These are phyloP conservation scores for Heracleum sosnowskyi DNA, from an alignment of 129 eudicot species.

Conservation along the genomic window DNA sequence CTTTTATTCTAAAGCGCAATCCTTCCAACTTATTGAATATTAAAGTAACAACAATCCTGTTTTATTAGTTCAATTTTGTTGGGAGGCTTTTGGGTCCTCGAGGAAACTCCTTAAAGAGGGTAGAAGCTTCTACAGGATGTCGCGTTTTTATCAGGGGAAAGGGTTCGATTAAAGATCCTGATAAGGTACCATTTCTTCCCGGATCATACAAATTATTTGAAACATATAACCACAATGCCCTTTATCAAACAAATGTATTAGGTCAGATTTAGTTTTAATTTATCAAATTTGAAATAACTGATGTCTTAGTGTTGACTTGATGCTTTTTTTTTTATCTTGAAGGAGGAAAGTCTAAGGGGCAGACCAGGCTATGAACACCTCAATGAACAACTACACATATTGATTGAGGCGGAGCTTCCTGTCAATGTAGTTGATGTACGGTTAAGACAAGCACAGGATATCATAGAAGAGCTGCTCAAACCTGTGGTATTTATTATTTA, in stretches of 20 bases:
- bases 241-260: not conserved
- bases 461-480: slow-evolving; percentile 69
- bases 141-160: slow-evolving; percentile 86
- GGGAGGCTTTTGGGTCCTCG: slow-evolving; percentile 88
- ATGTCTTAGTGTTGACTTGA: not conserved
- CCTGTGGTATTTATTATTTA: slow-evolving; percentile 60
- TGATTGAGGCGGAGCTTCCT: slow-evolving; percentile 74
- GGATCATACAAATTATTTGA: not conserved
- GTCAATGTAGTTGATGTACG: slow-evolving; percentile 54
- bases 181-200: slow-evolving; percentile 42
- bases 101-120: slow-evolving; percentile 87
- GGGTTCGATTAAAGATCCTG: slow-evolving; percentile 84
- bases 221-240: not conserved
- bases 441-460: slow-evolving; percentile 68
- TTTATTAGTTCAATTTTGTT: slow-evolving; percentile 70
- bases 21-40: not conserved
- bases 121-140: slow-evolving; percentile 89
- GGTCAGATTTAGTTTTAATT: not conserved
- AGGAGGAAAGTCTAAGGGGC: slow-evolving; percentile 90
- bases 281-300: not conserved
- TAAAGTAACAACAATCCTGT: slow-evolving; percentile 7
- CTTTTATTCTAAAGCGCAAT: not conserved
- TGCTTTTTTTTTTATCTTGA: slow-evolving; percentile 1
- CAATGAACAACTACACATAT: slow-evolving; percentile 69
- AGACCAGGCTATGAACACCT: slow-evolving; percentile 79